Evolutionary conservation across 768 basidiomycete genomes (phyloP).

Genomic region (Kwoniella pini): DNA sequence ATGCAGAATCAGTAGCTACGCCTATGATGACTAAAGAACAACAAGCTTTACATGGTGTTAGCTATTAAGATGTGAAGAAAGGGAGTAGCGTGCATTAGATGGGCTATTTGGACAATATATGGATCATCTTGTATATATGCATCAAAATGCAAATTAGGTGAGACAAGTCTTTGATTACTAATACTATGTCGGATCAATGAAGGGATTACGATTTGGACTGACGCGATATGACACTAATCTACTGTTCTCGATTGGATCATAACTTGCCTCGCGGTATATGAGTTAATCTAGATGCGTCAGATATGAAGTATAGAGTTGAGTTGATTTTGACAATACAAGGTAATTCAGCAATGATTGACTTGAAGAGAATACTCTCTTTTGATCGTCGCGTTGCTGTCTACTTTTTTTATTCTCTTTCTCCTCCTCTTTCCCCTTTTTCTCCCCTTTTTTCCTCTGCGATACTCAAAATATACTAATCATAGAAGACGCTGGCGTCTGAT

Average conservation of each 20-base stretch:
- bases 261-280: not conserved
- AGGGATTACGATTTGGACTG: slow-evolving; percentile 14
- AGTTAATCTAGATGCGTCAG: no score
- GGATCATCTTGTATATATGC: slow-evolving; percentile 20
- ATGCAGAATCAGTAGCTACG: slow-evolving; percentile 54
- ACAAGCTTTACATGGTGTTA: slow-evolving; percentile 19
- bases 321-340: no score
- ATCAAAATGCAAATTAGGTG: slow-evolving; percentile 7
- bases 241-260: not conserved
- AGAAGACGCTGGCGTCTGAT: slow-evolving; percentile 9
- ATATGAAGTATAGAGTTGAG: no score
- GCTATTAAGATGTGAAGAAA: slow-evolving; percentile 3
- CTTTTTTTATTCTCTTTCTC: not conserved
- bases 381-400: no score
- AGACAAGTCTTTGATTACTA: not conserved
- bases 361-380: no score
- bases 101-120: not conserved
- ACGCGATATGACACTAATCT: not conserved
- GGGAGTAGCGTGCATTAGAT: not conserved
- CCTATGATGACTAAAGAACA: slow-evolving; percentile 22
- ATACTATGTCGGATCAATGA: not conserved
- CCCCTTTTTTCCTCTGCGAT: not conserved
- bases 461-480: no score
- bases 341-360: no score
- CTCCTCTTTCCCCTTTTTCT: not conserved